A percentile compares a stretch with the other conserved stretches of the same genome.
Conservation (phyloP, 2,329 filamentous ascomycete genomes). For the Diaporthe sp. region DNA sequence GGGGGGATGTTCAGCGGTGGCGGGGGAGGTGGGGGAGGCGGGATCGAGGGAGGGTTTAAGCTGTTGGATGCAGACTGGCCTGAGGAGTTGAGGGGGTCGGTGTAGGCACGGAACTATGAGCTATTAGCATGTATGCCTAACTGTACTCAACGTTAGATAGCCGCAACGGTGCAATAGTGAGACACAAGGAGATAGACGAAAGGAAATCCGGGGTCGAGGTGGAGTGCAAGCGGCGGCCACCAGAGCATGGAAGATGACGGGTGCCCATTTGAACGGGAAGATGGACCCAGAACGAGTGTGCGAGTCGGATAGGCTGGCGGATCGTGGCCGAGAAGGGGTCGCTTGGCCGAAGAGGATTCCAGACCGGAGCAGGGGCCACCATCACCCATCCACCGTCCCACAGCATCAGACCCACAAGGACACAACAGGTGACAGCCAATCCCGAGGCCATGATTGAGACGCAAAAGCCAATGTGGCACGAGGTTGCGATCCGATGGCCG, state of each 20-base stretch:
- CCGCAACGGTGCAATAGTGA: conserved; percentile 25
- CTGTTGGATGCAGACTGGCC: conserved; percentile 49
- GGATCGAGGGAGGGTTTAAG: conserved; percentile 70
- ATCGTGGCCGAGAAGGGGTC: conserved; percentile 24
- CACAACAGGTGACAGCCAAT: conserved; percentile 8
- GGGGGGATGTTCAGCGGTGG: conserved; percentile 88
- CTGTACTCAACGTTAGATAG: conserved; percentile 28
- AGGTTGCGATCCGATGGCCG: neutral
- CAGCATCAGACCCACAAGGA: conserved; percentile 30
- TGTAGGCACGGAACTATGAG: conserved; percentile 70
- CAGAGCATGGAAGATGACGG: neutral
- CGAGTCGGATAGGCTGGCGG: neutral
- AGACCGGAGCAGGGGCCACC: conserved; percentile 35
- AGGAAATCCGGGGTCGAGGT: neutral
- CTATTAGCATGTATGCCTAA: conserved; percentile 35
- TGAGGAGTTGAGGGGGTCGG: conserved; percentile 66
- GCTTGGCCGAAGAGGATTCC: neutral
- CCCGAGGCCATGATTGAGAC: neutral
- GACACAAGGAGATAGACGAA: conserved; percentile 27
- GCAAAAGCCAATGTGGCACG: neutral
- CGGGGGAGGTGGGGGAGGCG: conserved; percentile 75
- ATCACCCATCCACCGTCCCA: conserved; percentile 25
- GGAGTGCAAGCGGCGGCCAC: neutral
- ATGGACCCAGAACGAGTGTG: neutral
- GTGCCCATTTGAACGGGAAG: neutral